Conservation (phyloP, 495 filamentous ascomycete genomes). For the Hypoxylon perforatum region DNA sequence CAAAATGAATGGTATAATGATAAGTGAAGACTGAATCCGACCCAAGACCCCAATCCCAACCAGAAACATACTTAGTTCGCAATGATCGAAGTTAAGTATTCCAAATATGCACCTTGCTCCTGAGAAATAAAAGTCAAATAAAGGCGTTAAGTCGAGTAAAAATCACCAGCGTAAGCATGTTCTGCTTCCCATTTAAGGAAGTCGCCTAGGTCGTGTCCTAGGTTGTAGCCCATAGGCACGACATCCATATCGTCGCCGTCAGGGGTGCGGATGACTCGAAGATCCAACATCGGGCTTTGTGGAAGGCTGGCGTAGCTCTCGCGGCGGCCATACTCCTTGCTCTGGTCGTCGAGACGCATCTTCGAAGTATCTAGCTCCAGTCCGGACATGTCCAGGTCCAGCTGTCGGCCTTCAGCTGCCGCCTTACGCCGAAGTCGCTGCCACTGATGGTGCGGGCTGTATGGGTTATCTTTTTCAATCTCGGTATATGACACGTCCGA, state of each 20-base stretch:
- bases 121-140: constrained; percentile 1
- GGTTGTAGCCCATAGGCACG: constrained; percentile 66
- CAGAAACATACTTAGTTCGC: neutral
- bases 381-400: constrained; percentile 30
- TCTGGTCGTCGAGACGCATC: constrained; percentile 27
- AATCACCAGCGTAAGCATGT: constrained; percentile 50
- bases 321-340: constrained; percentile 32
- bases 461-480: constrained; percentile 32
- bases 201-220: constrained; percentile 63
- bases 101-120: constrained; percentile 9
- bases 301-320: constrained; percentile 56
- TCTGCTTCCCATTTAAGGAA: constrained; percentile 62
- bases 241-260: constrained; percentile 54
- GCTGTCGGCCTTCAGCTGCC: constrained; percentile 19
- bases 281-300: constrained; percentile 63
- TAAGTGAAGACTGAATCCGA: constrained; percentile 15
- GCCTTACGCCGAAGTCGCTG: constrained; percentile 21
- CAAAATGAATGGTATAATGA: constrained; percentile 37
- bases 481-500: constrained; percentile 40
- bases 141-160: constrained; percentile 25
- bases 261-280: constrained; percentile 51
- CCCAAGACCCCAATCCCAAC: neutral
- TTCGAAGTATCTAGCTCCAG: constrained; percentile 28
- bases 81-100: constrained; percentile 3
- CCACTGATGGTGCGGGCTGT: constrained; percentile 42